Percentiles rank a stretch among this genome's conserved stretches.
phyloP scores from a whole-genome alignment of 192 early-diverging fungal genomes.

The Kappamyces sp. region DNA sequence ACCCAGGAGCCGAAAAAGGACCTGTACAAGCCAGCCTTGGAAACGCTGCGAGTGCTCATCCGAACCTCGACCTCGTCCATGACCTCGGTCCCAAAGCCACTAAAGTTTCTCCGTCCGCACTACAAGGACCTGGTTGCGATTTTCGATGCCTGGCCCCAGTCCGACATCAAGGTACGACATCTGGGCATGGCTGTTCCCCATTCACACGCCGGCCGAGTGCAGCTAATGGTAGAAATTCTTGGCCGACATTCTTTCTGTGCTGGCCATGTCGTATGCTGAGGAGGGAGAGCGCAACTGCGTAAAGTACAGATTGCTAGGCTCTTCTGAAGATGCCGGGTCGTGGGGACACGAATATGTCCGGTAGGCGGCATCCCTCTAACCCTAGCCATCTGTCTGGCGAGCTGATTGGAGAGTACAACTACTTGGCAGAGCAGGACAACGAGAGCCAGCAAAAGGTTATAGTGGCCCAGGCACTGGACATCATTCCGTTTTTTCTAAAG shows the following conservation, averaged over 20 bases:
- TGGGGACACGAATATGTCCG: constrained; percentile 99
- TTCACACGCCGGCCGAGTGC: not conserved
- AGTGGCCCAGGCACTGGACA: constrained; percentile 66
- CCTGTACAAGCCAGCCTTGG: constrained; percentile 81
- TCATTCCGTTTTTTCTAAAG: constrained; percentile 91
- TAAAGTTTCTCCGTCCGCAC: constrained; percentile 90
- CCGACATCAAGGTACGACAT: constrained; percentile 63
- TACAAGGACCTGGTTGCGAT: constrained; percentile 65
- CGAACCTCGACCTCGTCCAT: constrained; percentile 94
- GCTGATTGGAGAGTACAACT: constrained; percentile 76
- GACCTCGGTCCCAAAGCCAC: constrained; percentile 98
- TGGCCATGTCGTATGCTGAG: constrained; percentile 92
- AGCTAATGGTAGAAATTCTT: constrained; percentile 54
- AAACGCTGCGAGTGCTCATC: constrained; percentile 80
- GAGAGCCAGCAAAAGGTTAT: constrained; percentile 55
- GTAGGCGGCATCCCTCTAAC: constrained; percentile 24
- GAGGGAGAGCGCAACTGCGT: constrained; percentile 79
- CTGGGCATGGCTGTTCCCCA: not conserved
- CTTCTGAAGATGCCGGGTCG: constrained; percentile 66
- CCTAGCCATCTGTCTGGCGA: constrained; percentile 80
- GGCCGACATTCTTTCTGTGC: constrained; percentile 92
- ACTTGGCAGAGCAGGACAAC: constrained; percentile 57
- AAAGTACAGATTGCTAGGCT: constrained; percentile 81
- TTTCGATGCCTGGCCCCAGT: constrained; percentile 68
- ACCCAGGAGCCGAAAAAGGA: constrained; percentile 58